A percentile compares a stretch with the other conserved stretches of the same genome.
phyloP scores from a whole-genome alignment of 108 stramenopile genomes.

The Nitzschia sp. region DNA sequence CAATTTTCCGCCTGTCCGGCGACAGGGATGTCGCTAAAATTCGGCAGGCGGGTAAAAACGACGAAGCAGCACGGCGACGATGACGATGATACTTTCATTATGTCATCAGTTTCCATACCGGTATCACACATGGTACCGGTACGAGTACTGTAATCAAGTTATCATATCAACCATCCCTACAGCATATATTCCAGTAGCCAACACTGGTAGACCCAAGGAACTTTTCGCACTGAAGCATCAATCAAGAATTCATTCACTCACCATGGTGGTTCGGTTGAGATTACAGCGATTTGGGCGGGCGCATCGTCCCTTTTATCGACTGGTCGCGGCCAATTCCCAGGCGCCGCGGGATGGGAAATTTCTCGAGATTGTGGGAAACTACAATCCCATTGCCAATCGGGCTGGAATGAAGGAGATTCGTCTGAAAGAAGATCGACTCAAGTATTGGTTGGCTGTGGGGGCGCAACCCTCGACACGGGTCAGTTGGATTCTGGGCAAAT shows the following conservation, averaged over 20 bases:
- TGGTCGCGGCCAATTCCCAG: conserved; percentile 94
- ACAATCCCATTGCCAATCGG: conserved; percentile 93
- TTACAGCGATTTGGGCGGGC: conserved; percentile 94
- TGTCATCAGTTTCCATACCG: too few species aligned
- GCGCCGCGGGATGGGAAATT: conserved; percentile 93
- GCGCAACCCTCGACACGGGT: conserved; percentile 96
- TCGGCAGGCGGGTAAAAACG: not conserved
- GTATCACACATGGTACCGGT: too few species aligned
- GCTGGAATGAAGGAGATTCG: conserved; percentile 96
- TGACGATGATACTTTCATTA: too few species aligned
- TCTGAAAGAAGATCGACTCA: conserved; percentile 90
- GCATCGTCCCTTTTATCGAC: conserved; percentile 95
- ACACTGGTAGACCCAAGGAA: too few species aligned
- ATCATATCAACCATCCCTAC: too few species aligned
- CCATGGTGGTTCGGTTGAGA: conserved; percentile 94
- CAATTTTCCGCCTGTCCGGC: too few species aligned
- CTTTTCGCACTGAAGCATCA: too few species aligned
- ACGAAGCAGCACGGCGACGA: not conserved
- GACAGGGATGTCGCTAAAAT: too few species aligned
- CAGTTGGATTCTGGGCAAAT: conserved; percentile 94
- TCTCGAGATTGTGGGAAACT: conserved; percentile 92
- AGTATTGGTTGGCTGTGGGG: conserved; percentile 95
- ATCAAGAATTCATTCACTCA: conserved; percentile 1
- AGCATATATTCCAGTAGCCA: too few species aligned
- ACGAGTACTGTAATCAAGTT: too few species aligned